Evolutionary conservation across 345 rosid species (phyloP), one percentile per base, ranked within the genome.

Genomic region (Microcos paniculata): DNA sequence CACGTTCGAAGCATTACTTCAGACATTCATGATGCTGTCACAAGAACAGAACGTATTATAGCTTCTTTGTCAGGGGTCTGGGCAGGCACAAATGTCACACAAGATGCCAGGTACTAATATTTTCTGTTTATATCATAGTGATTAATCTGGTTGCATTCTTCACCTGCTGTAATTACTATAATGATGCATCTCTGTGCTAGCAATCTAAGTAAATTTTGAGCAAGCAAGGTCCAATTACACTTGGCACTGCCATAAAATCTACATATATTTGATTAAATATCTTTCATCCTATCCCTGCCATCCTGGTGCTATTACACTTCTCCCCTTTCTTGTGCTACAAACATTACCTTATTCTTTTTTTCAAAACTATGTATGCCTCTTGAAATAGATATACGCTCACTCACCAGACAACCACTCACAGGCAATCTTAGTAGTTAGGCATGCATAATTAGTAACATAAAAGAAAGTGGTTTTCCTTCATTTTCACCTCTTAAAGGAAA

Each of bases 11-110:
- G 90, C 84, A 92, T 96, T 61, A 80, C 88, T 71, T 85, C 94
- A 56, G 87, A 88, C 77, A 82, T 96, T 63, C 94, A 96, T 82
- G 98, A 96, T 77, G 94, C 97, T 10, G 83, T 93, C 59, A 87
- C 89, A 23, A 89, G 92, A 86, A 89, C 92, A 33, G 99, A 96
- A 84, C 87, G 92, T 78, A 83, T 93, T 14, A 78, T 93, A 76
- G 87, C 90, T 76, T 87, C 97, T 74, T 79, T 96, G 71, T 85
- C 94, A 16, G 96, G 94, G 51, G 94, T 88, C 43, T 93, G 98
- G 97, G 61, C 92, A 28, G 94, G 97, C 80, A 81, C 85, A 68
- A 87, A 84, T 69, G 88, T 86, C 52, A 83, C 86, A 31, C 83
- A 78, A 71, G 86, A 84, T 67, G 85, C 82, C 83, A 90, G 98